These are phyloP conservation scores for Abrus precatorius DNA, from an alignment of 306 rosid genomes.

Conservation along the genomic window DNA sequence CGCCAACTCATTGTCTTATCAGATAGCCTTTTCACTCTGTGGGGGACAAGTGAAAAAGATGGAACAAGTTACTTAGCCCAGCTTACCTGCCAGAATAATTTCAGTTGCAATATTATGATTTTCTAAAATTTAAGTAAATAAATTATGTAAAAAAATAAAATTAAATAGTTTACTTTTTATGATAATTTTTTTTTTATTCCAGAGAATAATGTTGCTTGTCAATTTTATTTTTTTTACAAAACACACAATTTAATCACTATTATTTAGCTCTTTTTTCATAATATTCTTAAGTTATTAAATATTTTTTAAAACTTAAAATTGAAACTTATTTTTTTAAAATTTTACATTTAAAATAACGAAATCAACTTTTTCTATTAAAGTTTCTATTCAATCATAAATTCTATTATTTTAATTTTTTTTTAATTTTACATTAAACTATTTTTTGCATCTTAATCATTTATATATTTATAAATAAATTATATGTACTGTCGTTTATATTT, in stretches of 20 bases:
- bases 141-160: too few relatives aligned
- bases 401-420: neutral
- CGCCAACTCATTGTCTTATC: constrained; percentile 30
- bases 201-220: neutral
- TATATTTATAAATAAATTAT: neutral
- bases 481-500: neutral
- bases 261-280: too few relatives aligned
- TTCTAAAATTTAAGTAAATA: neutral
- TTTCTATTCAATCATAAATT: neutral
- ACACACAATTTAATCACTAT: too few relatives aligned
- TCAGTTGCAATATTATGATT: neutral
- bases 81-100: neutral
- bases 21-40: constrained; percentile 22
- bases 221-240: neutral
- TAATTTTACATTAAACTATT: neutral
- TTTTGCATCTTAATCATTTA: neutral
- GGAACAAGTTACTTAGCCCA: constrained; percentile 40
- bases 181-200: neutral
- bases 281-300: too few relatives aligned
- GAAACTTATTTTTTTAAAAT: too few relatives aligned
- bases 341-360: too few relatives aligned
- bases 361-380: neutral
- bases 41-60: constrained; percentile 50
- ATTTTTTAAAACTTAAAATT: too few relatives aligned
- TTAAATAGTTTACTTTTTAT: too few relatives aligned